Evolutionary conservation across 2,329 filamentous ascomycete species (phyloP), one percentile per base, ranked within the genome.

Genomic region (Ophiostoma piceae): DNA sequence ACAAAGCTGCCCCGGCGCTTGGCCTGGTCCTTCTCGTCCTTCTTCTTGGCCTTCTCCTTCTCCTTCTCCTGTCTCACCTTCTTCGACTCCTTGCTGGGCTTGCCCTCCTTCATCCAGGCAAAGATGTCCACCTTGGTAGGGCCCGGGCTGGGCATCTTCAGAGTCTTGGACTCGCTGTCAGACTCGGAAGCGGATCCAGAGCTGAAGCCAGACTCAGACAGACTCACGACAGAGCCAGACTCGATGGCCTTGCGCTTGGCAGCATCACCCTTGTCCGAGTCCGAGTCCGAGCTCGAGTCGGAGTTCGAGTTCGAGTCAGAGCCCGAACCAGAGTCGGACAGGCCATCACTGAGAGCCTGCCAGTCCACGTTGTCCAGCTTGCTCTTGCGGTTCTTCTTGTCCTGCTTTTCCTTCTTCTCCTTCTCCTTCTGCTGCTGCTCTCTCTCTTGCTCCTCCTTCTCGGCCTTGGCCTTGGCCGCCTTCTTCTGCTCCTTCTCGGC

Each of bases 1-100:
- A 66, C 67, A 69, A 69, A 54, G 57, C 41, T 68, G 6, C n/a
- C 37, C 22, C 47, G 29, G 37, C 54, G 65, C 39, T 66, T 66
- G 65, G 16, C 19, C 51, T 60, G 39, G 60, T 39, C 32, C 14
- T 32, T 3, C 57, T 64, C 32, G 29, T 32, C 29, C 54, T 67
- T 57, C 11, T 35, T 60, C 67, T 35, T 22, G 29, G 7, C 3
- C 43, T 57, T 64, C 26, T 65, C 32, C 32, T n/a, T 22, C 62
- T 65, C 26, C 26, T 29, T 29, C 26, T 29, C 26, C 26, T 29
- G 26, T 65, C 16, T 19, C 62, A 26, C 35, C 9, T 35, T n/a
- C 67, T 39, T 6, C 7, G 12, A 0, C 66, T 22, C 67, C 19
- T 29, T n/a, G 32, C 12, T 35, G 19, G 16, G 19, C 60, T 39